Evolutionary conservation across 805 yeast species (phyloP), one percentile per base, ranked within the genome.

Genomic region (Tetrapisispora nanseiensis): DNA sequence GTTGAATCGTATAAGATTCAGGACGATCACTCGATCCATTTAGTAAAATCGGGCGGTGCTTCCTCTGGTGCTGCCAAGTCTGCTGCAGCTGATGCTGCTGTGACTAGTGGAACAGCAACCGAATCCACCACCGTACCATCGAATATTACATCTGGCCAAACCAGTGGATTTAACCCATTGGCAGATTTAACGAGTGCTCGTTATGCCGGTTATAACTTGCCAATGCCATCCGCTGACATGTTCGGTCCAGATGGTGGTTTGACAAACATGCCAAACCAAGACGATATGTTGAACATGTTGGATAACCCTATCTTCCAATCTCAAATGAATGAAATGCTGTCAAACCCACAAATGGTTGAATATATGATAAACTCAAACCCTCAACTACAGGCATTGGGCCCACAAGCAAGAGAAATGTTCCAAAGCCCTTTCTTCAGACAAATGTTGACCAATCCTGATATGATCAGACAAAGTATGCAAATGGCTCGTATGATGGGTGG

Each of bases 101-200:
- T 8, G 3, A 16, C 36, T 4, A 13, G 15, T 33, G 26, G 16
- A 15, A 16, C 30, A 4, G 41, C 44, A 11, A 37, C 6, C 8
- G 15, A 29, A n/a, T 10, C 32, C 15, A 15, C 41, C n/a, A 31
- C 33, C 19, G 51, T 40, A 16, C 96, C 97, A n/a, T 61, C 79
- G 15, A 85, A 81, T 55, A 72, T 90, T 37, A 77, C 95, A 3
- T 76, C 97, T 2, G 98, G 98, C 5, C 61, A 56, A 46, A 82
- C 78, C 48, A 92, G 90, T 11, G 74, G 94, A 0, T 85, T 82
- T 63, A 86, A 92, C 62, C 95, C 95, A 29, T 71, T 92, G 55
- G 89, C 95, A 10, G 96, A 83, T 49, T 70, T 90, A 49, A 90
- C 97, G 0, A 90, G 95, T 39, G 97, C 97, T 2, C 76, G 97